Percentiles rank a stretch among this genome's conserved stretches.
These are phyloP conservation scores for Paramecium caudatum DNA, from an alignment of 73 alveolate genomes.

Conservation along the genomic window DNA sequence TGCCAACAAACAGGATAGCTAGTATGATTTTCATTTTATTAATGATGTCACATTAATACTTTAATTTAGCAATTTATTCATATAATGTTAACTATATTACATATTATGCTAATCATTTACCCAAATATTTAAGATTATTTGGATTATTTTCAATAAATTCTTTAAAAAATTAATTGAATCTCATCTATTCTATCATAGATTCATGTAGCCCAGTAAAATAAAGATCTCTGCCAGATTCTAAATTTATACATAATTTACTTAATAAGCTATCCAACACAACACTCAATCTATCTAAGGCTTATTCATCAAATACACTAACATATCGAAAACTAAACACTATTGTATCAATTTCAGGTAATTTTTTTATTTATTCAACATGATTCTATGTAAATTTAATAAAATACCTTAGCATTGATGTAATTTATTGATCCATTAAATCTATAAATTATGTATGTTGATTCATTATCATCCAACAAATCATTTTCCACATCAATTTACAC, in stretches of 20 bases:
- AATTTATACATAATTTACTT: conserved; percentile 12
- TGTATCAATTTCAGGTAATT: conserved; percentile 56
- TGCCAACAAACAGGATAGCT: not conserved
- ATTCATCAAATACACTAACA: conserved; percentile 58
- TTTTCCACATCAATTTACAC: not conserved
- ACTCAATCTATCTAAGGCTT: conserved; percentile 23
- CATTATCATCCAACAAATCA: conserved; percentile 2
- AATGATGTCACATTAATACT: too few relatives aligned
- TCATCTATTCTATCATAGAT: conserved; percentile 17
- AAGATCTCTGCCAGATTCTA: conserved; percentile 40
- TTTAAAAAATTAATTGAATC: conserved; percentile 26
- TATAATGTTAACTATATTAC: not conserved
- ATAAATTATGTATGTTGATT: not conserved
- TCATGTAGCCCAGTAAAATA: conserved; percentile 35
- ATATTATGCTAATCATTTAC: not conserved
- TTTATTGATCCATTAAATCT: conserved; percentile 63
- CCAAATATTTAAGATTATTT: not conserved
- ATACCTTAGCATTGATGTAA: conserved; percentile 54
- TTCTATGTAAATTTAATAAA: not conserved
- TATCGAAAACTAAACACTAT: conserved; percentile 62
- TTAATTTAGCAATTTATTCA: too few relatives aligned
- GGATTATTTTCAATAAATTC: conserved; percentile 23
- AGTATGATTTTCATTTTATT: too few relatives aligned
- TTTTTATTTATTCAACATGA: conserved; percentile 50
- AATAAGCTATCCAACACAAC: not conserved